Conservation (phyloP, 805 yeast genomes). For the Middelhovenomyces tepae region DNA sequence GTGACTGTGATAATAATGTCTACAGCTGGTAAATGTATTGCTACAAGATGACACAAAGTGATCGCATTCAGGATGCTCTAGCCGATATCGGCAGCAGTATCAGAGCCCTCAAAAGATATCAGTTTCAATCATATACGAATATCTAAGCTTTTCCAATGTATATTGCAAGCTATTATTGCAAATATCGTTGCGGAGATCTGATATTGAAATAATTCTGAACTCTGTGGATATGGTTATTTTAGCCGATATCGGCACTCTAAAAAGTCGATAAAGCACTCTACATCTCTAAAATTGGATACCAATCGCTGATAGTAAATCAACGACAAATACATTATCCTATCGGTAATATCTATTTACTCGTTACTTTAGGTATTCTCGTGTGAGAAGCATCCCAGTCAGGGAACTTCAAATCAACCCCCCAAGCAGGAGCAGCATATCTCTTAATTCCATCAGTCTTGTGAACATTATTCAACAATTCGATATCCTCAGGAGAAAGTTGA, state of each 20-base stretch:
- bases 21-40: too few species aligned
- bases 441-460: constrained; percentile 23
- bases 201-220: not conserved
- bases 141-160: too few species aligned
- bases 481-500: constrained; percentile 35
- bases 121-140: too few species aligned
- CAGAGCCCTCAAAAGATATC: too few species aligned
- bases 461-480: constrained; percentile 24
- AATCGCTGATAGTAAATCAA: not conserved
- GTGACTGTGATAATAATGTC: too few species aligned
- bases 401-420: constrained; percentile 25
- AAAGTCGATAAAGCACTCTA: too few species aligned
- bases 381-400: constrained; percentile 18
- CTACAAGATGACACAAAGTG: too few species aligned
- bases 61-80: too few species aligned
- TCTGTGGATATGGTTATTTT: not conserved
- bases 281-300: too few species aligned
- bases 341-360: not conserved
- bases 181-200: too few species aligned
- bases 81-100: too few species aligned
- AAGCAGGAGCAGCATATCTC: constrained; percentile 20
- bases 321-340: not conserved
- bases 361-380: not conserved
- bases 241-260: not conserved
- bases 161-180: too few species aligned